Evolutionary conservation across 306 rosid species (phyloP).

Genomic region (Sicyos baderoa): DNA sequence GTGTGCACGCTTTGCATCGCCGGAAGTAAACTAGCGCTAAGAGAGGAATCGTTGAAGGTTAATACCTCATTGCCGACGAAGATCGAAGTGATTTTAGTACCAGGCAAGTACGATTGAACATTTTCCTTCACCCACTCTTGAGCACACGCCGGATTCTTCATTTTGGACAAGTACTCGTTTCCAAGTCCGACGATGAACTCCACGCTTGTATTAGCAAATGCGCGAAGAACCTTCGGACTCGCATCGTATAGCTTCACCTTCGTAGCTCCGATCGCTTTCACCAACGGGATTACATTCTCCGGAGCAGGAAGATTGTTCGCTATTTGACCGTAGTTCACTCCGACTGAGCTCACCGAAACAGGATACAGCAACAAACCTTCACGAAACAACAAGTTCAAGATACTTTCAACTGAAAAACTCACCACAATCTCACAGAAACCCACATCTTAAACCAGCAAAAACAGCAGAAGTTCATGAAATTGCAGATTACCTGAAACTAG

Average conservation of each 20-base stretch:
- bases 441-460: neutral
- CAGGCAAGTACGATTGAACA: slow-evolving; percentile 57
- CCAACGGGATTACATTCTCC: slow-evolving; percentile 48
- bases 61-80: slow-evolving; percentile 88
- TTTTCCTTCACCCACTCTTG: slow-evolving; percentile 70
- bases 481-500: slow-evolving; percentile 12
- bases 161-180: slow-evolving; percentile 54
- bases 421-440: neutral
- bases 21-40: slow-evolving; percentile 50
- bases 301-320: slow-evolving; percentile 79
- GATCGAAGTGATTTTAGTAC: slow-evolving; percentile 67
- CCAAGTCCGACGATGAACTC: slow-evolving; percentile 78
- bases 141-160: slow-evolving; percentile 57
- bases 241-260: slow-evolving; percentile 91
- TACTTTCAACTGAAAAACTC: neutral
- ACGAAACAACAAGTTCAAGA: slow-evolving; percentile 18
- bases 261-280: slow-evolving; percentile 70
- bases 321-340: slow-evolving; percentile 90
- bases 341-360: slow-evolving; percentile 40
- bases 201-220: slow-evolving; percentile 67
- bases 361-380: slow-evolving; percentile 27
- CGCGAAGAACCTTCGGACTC: slow-evolving; percentile 58
- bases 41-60: slow-evolving; percentile 73
- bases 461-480: neutral
- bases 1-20: slow-evolving; percentile 82